Evolutionary conservation across 2,329 filamentous ascomycete species (phyloP).

Genomic region (Sporothrix curviconia): DNA sequence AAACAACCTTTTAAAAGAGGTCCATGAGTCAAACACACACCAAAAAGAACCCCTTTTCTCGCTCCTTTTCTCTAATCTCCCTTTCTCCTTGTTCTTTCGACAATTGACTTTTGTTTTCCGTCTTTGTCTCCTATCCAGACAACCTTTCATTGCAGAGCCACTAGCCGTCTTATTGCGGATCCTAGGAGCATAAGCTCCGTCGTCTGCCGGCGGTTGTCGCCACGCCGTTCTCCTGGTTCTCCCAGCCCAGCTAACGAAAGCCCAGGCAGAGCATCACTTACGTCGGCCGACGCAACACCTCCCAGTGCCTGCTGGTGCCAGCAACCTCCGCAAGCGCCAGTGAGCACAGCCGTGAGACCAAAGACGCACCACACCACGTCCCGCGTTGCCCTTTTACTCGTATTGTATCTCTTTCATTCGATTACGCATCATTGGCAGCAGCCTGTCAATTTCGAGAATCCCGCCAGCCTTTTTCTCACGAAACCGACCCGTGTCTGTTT

Average conservation of each 20-base stretch:
- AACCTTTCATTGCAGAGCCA: too few relatives aligned
- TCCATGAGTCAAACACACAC: too few relatives aligned
- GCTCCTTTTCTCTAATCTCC: too few relatives aligned
- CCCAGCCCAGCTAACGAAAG: background rate
- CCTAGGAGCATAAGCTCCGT: too few relatives aligned
- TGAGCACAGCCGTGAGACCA: background rate
- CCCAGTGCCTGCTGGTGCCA: background rate
- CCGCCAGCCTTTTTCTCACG: background rate
- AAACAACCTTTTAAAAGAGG: too few relatives aligned
- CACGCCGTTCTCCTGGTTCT: background rate
- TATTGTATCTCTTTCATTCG: background rate
- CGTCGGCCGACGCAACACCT: slow-evolving; percentile 3
- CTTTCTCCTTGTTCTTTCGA: too few relatives aligned
- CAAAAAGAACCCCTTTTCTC: too few relatives aligned
- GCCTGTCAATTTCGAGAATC: background rate
- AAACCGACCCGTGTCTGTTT: background rate
- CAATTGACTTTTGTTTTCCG: too few relatives aligned
- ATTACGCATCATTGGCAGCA: slow-evolving; percentile 8
- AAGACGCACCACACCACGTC: background rate
- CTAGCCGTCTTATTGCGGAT: too few relatives aligned
- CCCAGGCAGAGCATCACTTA: slow-evolving; percentile 15
- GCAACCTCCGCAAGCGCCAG: background rate
- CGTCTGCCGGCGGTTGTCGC: background rate
- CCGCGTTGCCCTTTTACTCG: background rate
- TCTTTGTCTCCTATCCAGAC: too few relatives aligned